phyloP scores from a whole-genome alignment of 225 moss, liverwort and hornwort genomes.

The Sphagnum tenellum region DNA sequence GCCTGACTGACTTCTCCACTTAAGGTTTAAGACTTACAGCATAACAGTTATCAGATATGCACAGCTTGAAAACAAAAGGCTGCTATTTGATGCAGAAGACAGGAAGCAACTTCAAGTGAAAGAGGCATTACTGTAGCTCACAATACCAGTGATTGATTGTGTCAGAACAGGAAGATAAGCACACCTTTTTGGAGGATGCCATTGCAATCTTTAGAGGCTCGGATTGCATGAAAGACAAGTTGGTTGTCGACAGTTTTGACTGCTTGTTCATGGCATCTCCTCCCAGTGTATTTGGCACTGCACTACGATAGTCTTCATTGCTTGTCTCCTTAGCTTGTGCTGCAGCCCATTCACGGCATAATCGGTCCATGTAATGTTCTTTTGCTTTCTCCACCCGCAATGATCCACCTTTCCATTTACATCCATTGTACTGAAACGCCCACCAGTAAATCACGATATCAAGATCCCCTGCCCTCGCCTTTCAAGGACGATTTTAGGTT shows the following conservation, averaged over 20 bases:
- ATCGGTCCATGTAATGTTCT: conserved; percentile 53
- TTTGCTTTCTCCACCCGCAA: conserved; percentile 82
- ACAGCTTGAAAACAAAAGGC: too few species aligned
- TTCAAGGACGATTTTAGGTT: background rate
- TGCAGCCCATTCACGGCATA: conserved; percentile 68
- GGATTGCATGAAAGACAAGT: background rate
- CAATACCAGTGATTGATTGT: too few species aligned
- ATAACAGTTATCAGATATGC: too few species aligned
- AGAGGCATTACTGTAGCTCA: too few species aligned
- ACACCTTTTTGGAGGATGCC: conserved; percentile 9
- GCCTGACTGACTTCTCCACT: too few species aligned
- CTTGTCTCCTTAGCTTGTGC: conserved; percentile 18
- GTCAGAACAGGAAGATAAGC: background rate
- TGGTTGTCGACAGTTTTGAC: background rate
- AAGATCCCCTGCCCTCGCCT: too few species aligned
- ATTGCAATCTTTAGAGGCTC: conserved; percentile 9
- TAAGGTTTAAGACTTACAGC: too few species aligned
- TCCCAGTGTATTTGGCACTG: background rate
- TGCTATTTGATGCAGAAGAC: too few species aligned
- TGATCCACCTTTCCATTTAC: conserved; percentile 84
- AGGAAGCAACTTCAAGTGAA: too few species aligned
- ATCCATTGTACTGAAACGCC: conserved; percentile 74
- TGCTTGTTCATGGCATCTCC: conserved; percentile 4
- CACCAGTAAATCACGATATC: background rate
- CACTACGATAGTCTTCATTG: background rate